Evolutionary conservation across 805 yeast species (phyloP), one percentile per base, ranked within the genome.

Genomic region (Hanseniaspora nectarophila): DNA sequence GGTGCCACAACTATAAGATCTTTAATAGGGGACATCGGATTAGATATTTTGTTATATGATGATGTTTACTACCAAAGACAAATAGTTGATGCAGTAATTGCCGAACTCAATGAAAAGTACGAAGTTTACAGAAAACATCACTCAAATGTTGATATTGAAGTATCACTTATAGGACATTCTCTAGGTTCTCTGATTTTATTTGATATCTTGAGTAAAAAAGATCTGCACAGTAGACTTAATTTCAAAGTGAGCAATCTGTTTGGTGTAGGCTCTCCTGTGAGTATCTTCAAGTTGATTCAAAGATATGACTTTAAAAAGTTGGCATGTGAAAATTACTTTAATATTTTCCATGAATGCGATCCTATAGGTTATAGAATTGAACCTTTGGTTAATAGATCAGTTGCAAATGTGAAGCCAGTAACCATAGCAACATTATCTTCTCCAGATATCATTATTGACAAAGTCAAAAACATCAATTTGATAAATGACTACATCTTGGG

Each of bases 301-400:
- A 76, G 81, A 43, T 74, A 74, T 42, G 77, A 76, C 45, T 73
- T 88, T n/a, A 70, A 50, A 10, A 20, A 73, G 73, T 31, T 81
- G 83, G 56, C 67, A 71, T 52, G 54, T 24, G 33, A 40, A 2
- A 83, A 84, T 59, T 64, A 84, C 40, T 92, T 83, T 68, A 90
- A 90, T 61, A 67, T 92, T 5, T 87, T 84, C 68, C 95, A 90
- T 59, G 85, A 90, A 0, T 82, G 94, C 57, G 98, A 90, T 62
- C 95, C 97, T 0, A 81, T 92, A 38, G 89, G 90, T 0, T 87
- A 89, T 60, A 71, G 97, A 52, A 67, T 89, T 54, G 98, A 90
- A 64, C 98, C 98, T 1, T 67, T 90, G 54, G 74, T 89, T 5
- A 61, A 61, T 44, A 51, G 49, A 37, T 43, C 52, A 9, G 55